These are phyloP conservation scores for Hyaloscypha bicolor DNA, from an alignment of 495 filamentous ascomycete species.

Conservation along the genomic window DNA sequence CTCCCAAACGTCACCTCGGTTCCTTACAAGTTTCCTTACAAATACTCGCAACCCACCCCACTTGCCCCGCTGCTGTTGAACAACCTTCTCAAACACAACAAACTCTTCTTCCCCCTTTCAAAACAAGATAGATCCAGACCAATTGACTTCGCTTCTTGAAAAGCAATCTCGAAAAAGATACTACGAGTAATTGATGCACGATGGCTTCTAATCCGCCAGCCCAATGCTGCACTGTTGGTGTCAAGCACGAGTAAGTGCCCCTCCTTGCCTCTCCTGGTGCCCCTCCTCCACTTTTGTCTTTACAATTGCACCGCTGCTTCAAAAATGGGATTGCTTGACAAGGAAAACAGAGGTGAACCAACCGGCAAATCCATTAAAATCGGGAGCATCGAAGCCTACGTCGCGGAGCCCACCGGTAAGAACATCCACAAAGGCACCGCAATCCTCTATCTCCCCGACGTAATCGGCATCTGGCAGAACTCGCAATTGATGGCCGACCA, in stretches of 20 bases:
- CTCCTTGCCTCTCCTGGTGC: background rate
- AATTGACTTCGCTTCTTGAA: background rate
- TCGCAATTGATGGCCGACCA: conserved; percentile 81
- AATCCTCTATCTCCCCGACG: conserved; percentile 63
- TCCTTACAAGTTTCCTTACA: background rate
- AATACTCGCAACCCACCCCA: background rate
- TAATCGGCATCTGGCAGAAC: conserved; percentile 75
- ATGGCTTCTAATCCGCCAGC: conserved; percentile 63
- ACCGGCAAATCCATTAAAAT: conserved; percentile 46
- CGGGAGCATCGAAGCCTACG: conserved; percentile 49
- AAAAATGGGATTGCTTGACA: background rate
- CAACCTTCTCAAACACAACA: background rate
- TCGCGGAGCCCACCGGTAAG: conserved; percentile 48
- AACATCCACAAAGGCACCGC: conserved; percentile 50
- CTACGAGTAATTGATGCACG: background rate
- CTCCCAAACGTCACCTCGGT: background rate
- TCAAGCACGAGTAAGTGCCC: conserved; percentile 44
- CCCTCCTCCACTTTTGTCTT: background rate
- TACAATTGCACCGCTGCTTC: background rate
- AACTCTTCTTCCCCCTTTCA: background rate
- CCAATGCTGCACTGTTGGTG: conserved; percentile 58
- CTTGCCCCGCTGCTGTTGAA: conserved; percentile 9
- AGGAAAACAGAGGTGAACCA: conserved; percentile 36
- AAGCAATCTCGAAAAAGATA: background rate
- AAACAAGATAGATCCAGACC: background rate